phyloP scores from a whole-genome alignment of 108 stramenopile species.

The Poteriospumella lacustris region DNA sequence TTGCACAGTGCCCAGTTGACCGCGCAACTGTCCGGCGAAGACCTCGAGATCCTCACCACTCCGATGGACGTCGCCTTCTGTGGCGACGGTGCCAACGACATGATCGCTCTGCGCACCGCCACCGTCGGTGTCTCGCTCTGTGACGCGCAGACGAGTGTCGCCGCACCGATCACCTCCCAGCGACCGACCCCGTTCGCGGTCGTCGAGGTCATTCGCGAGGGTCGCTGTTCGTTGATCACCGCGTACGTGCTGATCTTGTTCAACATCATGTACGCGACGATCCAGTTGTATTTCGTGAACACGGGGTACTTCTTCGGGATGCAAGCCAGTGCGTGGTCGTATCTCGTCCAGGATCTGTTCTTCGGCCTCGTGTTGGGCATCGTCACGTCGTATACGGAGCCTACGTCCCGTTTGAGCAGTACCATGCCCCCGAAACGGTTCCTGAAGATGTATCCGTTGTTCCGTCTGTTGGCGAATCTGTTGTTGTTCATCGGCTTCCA shows the following conservation, averaged over 20 bases:
- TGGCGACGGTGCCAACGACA: conserved; percentile 29
- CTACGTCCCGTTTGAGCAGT: background rate
- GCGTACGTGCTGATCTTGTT: conserved; percentile 20
- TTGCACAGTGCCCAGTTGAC: too few species aligned
- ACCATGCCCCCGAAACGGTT: background rate
- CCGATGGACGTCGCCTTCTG: conserved; percentile 3
- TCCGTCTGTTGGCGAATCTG: background rate
- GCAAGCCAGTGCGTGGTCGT: background rate
- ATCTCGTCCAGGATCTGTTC: conserved; percentile 17
- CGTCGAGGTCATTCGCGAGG: background rate
- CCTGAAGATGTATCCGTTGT: background rate
- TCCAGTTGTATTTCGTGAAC: background rate
- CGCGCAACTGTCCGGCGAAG: too few species aligned
- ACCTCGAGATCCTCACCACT: too few species aligned
- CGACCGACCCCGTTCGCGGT: background rate
- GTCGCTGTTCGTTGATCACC: conserved; percentile 21
- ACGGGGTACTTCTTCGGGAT: background rate
- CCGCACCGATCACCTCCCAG: conserved; percentile 21
- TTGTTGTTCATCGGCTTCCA: background rate
- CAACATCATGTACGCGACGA: conserved; percentile 3
- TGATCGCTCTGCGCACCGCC: background rate
- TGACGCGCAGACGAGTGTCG: conserved; percentile 28
- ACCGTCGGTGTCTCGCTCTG: conserved; percentile 16
- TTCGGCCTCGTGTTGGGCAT: background rate
- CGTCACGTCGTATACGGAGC: background rate